These are phyloP conservation scores for Trichoderma semiorbis DNA, from an alignment of 2,329 filamentous ascomycete species.

Conservation along the genomic window DNA sequence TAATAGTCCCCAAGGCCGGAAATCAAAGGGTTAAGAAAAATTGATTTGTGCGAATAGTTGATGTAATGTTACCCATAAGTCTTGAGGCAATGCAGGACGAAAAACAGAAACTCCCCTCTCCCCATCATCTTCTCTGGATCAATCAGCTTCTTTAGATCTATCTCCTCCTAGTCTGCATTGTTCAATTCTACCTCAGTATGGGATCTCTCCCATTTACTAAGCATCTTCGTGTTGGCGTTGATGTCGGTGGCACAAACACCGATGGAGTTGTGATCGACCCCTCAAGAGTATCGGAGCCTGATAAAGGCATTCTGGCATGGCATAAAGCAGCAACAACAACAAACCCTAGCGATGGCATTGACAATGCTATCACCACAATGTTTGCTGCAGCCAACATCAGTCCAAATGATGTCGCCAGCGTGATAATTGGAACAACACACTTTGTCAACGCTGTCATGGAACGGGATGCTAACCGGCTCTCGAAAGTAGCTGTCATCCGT, in stretches of 20 bases:
- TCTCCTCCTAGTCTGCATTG: not conserved
- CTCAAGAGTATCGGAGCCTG: not conserved
- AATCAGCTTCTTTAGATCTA: not conserved
- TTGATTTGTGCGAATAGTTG: not conserved
- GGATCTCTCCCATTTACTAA: not conserved
- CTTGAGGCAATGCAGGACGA: not conserved
- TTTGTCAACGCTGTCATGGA: not conserved
- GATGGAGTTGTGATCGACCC: not conserved
- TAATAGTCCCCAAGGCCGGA: not conserved
- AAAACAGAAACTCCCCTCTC: not conserved
- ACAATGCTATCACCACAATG: not conserved
- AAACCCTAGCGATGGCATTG: not conserved
- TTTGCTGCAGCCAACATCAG: not conserved
- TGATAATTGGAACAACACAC: not conserved
- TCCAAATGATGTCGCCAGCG: not conserved
- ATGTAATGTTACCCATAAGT: not conserved
- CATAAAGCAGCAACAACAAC: not conserved
- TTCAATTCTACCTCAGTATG: not conserved
- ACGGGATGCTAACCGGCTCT: not conserved
- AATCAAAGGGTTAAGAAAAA: not conserved
- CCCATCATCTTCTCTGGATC: not conserved
- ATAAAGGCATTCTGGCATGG: not conserved
- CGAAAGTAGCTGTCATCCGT: not conserved
- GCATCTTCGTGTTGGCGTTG: not conserved
- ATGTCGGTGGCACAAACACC: not conserved